phyloP scores from a whole-genome alignment of 768 basidiomycete genomes.

The Auricularia auricula-judae region DNA sequence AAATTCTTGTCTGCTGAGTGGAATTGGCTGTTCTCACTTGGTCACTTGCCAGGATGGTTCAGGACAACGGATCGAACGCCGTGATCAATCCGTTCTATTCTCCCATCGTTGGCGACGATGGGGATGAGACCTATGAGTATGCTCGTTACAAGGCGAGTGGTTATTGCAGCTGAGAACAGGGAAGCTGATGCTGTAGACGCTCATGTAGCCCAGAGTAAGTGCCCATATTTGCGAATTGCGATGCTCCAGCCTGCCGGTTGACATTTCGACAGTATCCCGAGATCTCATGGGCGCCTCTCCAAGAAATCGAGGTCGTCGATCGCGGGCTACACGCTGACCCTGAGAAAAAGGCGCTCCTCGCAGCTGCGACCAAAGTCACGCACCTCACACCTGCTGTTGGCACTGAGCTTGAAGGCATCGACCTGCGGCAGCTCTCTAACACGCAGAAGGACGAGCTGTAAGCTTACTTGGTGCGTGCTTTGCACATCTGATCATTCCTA shows the following conservation, averaged over 20 bases:
- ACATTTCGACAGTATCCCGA: slow-evolving; percentile 53
- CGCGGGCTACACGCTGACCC: slow-evolving; percentile 61
- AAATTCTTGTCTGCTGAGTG: background rate
- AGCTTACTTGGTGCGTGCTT: slow-evolving; percentile 12
- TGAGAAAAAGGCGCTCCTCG: slow-evolving; percentile 51
- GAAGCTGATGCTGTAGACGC: background rate
- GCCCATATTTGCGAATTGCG: background rate
- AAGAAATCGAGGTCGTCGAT: slow-evolving; percentile 47
- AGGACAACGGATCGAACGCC: background rate
- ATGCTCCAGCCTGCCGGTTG: slow-evolving; percentile 1
- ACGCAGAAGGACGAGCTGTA: slow-evolving; percentile 73
- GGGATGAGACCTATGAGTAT: slow-evolving; percentile 40
- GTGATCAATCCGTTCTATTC: slow-evolving; percentile 60
- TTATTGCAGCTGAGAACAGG: background rate
- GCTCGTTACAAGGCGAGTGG: slow-evolving; percentile 46
- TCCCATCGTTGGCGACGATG: slow-evolving; percentile 41
- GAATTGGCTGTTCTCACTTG: background rate
- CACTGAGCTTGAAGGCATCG: slow-evolving; percentile 62
- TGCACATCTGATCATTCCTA: background rate
- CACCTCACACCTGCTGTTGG: slow-evolving; percentile 65
- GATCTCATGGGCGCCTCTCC: slow-evolving; percentile 52
- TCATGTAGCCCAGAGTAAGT: too few species aligned
- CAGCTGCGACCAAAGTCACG: slow-evolving; percentile 54
- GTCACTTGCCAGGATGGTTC: background rate
- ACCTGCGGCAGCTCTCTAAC: slow-evolving; percentile 55